phyloP scores from a whole-genome alignment of 257 asterid genomes.

The Ophiorrhiza pumila region DNA sequence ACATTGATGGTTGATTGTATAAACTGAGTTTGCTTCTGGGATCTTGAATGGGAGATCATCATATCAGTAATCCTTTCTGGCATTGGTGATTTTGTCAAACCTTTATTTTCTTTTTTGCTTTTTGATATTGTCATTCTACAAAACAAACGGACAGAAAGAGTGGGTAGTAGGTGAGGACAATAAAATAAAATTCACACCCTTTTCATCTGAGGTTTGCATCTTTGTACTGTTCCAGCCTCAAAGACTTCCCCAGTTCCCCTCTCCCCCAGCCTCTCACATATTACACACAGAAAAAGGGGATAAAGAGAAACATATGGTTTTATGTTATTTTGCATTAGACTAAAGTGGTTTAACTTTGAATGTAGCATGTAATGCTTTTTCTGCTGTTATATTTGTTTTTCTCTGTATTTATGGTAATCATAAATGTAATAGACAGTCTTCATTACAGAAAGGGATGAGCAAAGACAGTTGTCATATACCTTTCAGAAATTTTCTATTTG shows the following conservation, averaged over 20 bases:
- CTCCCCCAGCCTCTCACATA: too few relatives aligned
- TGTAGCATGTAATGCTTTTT: constrained; percentile 1
- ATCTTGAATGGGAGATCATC: background rate
- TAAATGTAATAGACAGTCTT: background rate
- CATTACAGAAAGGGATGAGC: background rate
- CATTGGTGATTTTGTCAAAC: too few relatives aligned
- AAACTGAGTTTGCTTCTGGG: background rate
- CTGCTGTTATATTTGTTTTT: background rate
- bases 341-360: constrained; percentile 1
- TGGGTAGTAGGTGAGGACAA: background rate
- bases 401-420: background rate
- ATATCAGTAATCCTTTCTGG: too few relatives aligned
- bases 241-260: too few relatives aligned
- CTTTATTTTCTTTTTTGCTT: too few relatives aligned
- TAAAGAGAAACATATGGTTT: background rate
- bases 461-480: background rate
- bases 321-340: background rate
- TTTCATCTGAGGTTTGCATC: background rate
- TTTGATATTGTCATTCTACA: constrained; percentile 2
- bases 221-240: background rate
- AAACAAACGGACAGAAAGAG: constrained; percentile 1
- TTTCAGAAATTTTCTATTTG: background rate
- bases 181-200: background rate
- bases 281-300: background rate
- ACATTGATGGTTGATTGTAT: background rate